These are phyloP conservation scores for Macrolepiota dolichaula DNA, from an alignment of 768 basidiomycete species.

Conservation along the genomic window DNA sequence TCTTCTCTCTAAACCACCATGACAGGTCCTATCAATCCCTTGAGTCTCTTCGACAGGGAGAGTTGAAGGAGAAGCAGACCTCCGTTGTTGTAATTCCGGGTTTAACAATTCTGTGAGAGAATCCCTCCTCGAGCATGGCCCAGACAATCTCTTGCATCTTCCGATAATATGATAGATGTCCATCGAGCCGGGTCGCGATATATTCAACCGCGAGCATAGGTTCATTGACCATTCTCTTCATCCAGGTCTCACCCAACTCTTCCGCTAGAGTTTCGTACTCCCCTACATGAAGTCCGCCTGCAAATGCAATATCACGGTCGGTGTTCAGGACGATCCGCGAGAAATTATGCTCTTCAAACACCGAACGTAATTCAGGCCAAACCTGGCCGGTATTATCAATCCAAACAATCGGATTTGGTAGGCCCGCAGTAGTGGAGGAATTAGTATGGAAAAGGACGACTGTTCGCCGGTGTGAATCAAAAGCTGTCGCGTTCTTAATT, in stretches of 20 bases:
- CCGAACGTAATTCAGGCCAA: slow-evolving; percentile 41
- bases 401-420: slow-evolving; percentile 42
- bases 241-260: slow-evolving; percentile 40
- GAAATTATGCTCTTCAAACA: slow-evolving; percentile 33
- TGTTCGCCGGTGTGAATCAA: slow-evolving; percentile 45
- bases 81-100: slow-evolving; percentile 44
- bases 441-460: slow-evolving; percentile 48
- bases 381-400: slow-evolving; percentile 47
- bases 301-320: slow-evolving; percentile 43
- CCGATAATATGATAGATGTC: slow-evolving; percentile 41
- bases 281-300: slow-evolving; percentile 47
- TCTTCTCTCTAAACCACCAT: slow-evolving; percentile 55
- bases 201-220: slow-evolving; percentile 48
- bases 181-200: slow-evolving; percentile 37
- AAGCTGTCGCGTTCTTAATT: slow-evolving; percentile 45
- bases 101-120: slow-evolving; percentile 37
- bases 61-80: slow-evolving; percentile 20
- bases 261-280: slow-evolving; percentile 35
- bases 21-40: slow-evolving; percentile 37
- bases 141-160: slow-evolving; percentile 48
- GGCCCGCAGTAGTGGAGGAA: slow-evolving; percentile 28
- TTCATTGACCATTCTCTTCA: slow-evolving; percentile 32
- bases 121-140: slow-evolving; percentile 52
- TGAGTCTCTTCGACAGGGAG: not conserved
- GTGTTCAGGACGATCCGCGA: slow-evolving; percentile 42